A percentile compares a stretch with the other conserved stretches of the same genome.
Conservation (phyloP, 805 yeast species). For the Saturnispora dispora region DNA sequence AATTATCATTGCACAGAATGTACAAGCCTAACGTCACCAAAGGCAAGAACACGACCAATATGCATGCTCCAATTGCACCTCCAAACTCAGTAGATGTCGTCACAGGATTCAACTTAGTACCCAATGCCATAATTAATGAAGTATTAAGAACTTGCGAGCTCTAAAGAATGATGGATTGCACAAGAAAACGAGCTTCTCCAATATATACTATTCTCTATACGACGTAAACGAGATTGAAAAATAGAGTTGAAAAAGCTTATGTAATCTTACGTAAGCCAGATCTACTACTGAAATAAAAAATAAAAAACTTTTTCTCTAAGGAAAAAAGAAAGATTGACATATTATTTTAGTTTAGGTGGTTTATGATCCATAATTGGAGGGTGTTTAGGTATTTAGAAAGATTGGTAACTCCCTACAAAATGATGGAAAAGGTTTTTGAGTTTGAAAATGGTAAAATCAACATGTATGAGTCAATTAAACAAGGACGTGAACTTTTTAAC, state of each 20-base stretch:
- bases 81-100: conserved; percentile 68
- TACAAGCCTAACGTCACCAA: conserved; percentile 48
- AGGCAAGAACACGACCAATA: conserved; percentile 62
- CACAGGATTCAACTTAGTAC: conserved; percentile 48
- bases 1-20: conserved; percentile 51
- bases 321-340: background rate
- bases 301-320: background rate
- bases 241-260: background rate
- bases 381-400: background rate
- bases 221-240: background rate
- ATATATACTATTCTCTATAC: background rate
- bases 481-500: conserved; percentile 65
- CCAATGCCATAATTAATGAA: background rate
- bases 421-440: background rate
- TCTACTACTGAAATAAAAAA: background rate
- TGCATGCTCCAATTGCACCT: conserved; percentile 68
- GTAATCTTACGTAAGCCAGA: background rate
- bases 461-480: conserved; percentile 8
- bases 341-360: background rate
- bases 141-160: background rate
- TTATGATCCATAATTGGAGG: background rate
- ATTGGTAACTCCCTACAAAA: background rate
- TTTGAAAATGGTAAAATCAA: conserved; percentile 17
- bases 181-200: background rate
- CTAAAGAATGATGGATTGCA: background rate